Percentiles rank a stretch among this genome's conserved stretches.
phyloP scores from a whole-genome alignment of 129 eudicot genomes.

The Flaveria robusta region DNA sequence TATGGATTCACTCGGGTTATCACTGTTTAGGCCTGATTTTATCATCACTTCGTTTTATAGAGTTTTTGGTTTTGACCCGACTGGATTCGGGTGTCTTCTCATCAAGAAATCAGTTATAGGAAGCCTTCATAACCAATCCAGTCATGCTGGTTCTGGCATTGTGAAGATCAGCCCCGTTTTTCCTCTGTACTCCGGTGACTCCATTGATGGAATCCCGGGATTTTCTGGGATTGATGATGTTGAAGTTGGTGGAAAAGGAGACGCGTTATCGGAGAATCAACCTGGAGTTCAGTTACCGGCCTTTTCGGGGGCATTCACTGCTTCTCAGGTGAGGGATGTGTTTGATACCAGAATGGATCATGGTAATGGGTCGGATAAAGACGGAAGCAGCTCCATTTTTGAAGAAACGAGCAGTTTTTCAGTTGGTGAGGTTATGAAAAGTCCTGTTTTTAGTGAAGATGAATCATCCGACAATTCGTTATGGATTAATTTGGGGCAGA shows the following conservation, averaged over 20 bases:
- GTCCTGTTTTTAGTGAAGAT: conserved; percentile 62
- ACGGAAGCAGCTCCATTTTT: conserved; percentile 47
- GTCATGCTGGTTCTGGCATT: conserved; percentile 52
- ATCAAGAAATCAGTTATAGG: conserved; percentile 65
- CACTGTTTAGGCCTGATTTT: conserved; percentile 64
- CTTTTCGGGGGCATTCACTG: conserved; percentile 50
- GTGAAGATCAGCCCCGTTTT: conserved; percentile 62
- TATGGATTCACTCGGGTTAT: conserved; percentile 69
- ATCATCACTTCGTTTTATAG: conserved; percentile 62
- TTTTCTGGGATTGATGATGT: conserved; percentile 34
- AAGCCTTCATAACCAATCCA: conserved; percentile 50
- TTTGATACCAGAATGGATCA: conserved; percentile 50
- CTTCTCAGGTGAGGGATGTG: conserved; percentile 54
- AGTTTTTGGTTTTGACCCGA: conserved; percentile 65
- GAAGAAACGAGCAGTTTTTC: conserved; percentile 51
- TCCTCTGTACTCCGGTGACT: conserved; percentile 49
- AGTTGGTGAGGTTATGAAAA: conserved; percentile 54
- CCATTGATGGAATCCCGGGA: conserved; percentile 43
- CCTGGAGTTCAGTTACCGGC: conserved; percentile 48
- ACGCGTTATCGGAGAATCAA: conserved; percentile 23
- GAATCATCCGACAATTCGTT: conserved; percentile 49
- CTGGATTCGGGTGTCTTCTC: conserved; percentile 68
- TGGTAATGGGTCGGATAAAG: conserved; percentile 48
- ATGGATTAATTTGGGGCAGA: conserved; percentile 59
- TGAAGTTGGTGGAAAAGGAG: conserved; percentile 29